These are phyloP conservation scores for Corinectria fuckeliana DNA, from an alignment of 2,329 filamentous ascomycete genomes.

Conservation along the genomic window DNA sequence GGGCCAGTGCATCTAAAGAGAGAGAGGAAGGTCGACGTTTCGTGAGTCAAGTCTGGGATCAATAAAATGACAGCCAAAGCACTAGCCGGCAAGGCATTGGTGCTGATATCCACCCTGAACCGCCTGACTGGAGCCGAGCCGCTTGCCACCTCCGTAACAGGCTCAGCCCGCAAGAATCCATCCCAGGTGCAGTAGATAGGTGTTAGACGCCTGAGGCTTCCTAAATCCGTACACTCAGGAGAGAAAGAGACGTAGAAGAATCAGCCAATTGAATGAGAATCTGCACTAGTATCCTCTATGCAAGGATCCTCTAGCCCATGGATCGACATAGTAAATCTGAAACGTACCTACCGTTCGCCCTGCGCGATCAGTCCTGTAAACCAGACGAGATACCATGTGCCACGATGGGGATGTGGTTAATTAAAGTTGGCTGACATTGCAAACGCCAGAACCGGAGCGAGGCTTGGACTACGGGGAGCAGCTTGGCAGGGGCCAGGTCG, in stretches of 20 bases:
- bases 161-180: constrained; percentile 14
- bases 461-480: constrained; percentile 1
- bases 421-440: constrained; percentile 21
- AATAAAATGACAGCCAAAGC: constrained; percentile 21
- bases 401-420: constrained; percentile 17
- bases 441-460: constrained; percentile 6
- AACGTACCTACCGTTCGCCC: constrained; percentile 11
- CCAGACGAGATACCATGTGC: constrained; percentile 7
- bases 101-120: constrained; percentile 33
- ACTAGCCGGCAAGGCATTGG: constrained; percentile 22
- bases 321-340: constrained; percentile 14
- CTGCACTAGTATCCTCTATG: neutral
- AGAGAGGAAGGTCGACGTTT: constrained; percentile 1
- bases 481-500: constrained; percentile 9
- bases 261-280: constrained; percentile 5
- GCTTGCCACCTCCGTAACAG: constrained; percentile 8
- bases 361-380: neutral
- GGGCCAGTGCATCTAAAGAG: neutral
- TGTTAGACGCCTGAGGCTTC: constrained; percentile 8
- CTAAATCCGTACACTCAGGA: neutral
- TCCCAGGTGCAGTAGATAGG: neutral
- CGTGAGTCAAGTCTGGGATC: neutral
- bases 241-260: neutral
- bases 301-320: constrained; percentile 11
- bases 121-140: constrained; percentile 27